Evolutionary conservation across 2,329 filamentous ascomycete species (phyloP).

Genomic region (Helotiales sp.): DNA sequence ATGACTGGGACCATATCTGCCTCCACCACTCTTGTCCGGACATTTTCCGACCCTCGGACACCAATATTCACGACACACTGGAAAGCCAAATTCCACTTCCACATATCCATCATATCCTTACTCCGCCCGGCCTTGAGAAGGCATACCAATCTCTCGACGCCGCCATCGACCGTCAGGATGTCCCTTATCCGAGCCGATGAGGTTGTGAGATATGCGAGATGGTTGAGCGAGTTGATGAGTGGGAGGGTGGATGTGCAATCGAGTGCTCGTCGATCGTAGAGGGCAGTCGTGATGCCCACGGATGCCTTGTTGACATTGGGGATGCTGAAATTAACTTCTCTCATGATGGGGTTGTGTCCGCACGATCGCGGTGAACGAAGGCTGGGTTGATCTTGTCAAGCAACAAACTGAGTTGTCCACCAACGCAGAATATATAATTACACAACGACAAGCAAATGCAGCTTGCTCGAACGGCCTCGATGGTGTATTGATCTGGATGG

Average conservation of each 20-base stretch:
- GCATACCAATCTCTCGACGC: conserved; percentile 93
- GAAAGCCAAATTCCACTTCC: conserved; percentile 99
- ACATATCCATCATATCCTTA: conserved; percentile 99
- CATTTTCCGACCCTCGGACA: conserved; percentile 90
- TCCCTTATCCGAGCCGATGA: conserved; percentile 97
- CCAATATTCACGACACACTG: conserved; percentile 99
- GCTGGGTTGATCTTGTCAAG: conserved; percentile 17
- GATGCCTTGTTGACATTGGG: conserved; percentile 99
- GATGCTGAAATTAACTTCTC: conserved; percentile 99
- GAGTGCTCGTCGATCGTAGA: conserved; percentile 95
- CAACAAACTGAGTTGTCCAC: conserved; percentile 28
- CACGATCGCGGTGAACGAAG: conserved; percentile 32
- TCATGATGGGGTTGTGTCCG: conserved; percentile 68
- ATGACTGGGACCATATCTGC: conserved; percentile 99
- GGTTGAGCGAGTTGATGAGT: conserved; percentile 98
- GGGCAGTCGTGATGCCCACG: conserved; percentile 95
- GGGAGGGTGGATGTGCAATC: conserved; percentile 98
- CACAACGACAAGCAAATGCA: conserved; percentile 22
- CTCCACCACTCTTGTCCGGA: conserved; percentile 93
- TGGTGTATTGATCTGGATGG: conserved; percentile 10
- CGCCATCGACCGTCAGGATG: conserved; percentile 97
- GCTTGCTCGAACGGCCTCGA: conserved; percentile 30
- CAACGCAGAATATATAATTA: conserved; percentile 24
- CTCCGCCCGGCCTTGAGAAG: conserved; percentile 97
- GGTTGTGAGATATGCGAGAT: conserved; percentile 96